A percentile compares a stretch with the other conserved stretches of the same genome.
Evolutionary conservation across 176 grass and related monocot genomes (phyloP).

Genomic region (Musa beccarii): DNA sequence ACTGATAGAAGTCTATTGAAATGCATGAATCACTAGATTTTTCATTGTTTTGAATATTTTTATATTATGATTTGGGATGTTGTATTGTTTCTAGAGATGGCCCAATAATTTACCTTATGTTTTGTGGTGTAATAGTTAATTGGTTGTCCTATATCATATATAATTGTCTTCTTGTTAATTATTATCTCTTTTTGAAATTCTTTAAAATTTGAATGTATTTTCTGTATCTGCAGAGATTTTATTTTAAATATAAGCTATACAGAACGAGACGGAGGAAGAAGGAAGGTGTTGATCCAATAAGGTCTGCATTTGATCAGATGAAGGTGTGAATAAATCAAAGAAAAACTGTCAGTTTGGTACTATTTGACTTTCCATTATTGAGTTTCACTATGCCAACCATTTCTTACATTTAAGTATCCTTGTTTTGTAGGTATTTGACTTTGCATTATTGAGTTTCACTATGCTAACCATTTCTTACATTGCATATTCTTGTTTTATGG

Average conservation of each 20-base stretch:
- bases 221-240: constrained; percentile 10
- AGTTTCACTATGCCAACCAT: neutral
- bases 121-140: neutral
- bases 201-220: neutral
- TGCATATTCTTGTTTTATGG: neutral
- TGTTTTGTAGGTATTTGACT: neutral
- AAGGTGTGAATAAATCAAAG: constrained; percentile 17
- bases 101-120: neutral
- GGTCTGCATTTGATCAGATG: constrained; percentile 29
- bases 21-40: no score
- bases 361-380: no score
- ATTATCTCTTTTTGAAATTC: neutral
- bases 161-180: neutral
- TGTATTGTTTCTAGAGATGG: neutral
- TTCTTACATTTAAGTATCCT: neutral
- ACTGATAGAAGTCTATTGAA: no score
- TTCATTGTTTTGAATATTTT: no score
- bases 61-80: no score
- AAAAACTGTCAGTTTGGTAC: neutral
- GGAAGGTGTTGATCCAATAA: constrained; percentile 28
- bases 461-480: neutral
- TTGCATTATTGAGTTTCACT: neutral
- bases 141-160: neutral
- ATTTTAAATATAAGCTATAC: constrained; percentile 17
- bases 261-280: constrained; percentile 22